Evolutionary conservation across 2,329 filamentous ascomycete species (phyloP).

Genomic region (Trichoderma citrinoviride): DNA sequence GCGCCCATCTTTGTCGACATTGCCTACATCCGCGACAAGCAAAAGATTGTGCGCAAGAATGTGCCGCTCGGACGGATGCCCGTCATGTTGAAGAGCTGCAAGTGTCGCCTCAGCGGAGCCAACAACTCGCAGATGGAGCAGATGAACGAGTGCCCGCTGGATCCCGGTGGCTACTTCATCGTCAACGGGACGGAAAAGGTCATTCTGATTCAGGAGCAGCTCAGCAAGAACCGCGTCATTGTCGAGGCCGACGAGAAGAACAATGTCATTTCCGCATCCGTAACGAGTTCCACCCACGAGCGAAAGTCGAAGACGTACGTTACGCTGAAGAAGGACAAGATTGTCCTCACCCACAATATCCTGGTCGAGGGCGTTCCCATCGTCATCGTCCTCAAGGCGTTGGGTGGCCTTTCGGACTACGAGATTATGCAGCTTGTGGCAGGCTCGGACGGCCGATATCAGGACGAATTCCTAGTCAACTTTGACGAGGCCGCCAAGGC

Average conservation of each 20-base stretch:
- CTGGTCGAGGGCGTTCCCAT: constrained; percentile 93
- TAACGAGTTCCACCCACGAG: constrained; percentile 96
- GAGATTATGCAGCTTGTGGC: constrained; percentile 91
- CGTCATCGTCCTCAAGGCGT: constrained; percentile 85
- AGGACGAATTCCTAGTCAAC: constrained; percentile 93
- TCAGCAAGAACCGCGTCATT: constrained; percentile 99
- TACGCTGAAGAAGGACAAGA: constrained; percentile 86
- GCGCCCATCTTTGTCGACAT: constrained; percentile 93
- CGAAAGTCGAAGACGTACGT: constrained; percentile 98
- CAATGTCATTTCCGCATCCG: constrained; percentile 88
- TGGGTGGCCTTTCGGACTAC: constrained; percentile 90
- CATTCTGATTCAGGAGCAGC: constrained; percentile 94
- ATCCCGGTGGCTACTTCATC: constrained; percentile 97
- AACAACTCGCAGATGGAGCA: constrained; percentile 84
- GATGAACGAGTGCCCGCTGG: constrained; percentile 92
- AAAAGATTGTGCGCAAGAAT: constrained; percentile 69
- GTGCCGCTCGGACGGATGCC: constrained; percentile 88
- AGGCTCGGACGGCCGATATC: constrained; percentile 81
- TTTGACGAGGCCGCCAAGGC: constrained; percentile 87
- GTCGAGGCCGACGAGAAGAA: constrained; percentile 93
- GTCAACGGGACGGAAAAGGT: constrained; percentile 98
- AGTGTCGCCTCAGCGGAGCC: constrained; percentile 81
- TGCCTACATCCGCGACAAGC: constrained; percentile 79
- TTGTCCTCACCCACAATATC: constrained; percentile 89
- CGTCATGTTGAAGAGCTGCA: constrained; percentile 94